phyloP scores from a whole-genome alignment of 768 basidiomycete species.

The Hydnomerulius pinastri region DNA sequence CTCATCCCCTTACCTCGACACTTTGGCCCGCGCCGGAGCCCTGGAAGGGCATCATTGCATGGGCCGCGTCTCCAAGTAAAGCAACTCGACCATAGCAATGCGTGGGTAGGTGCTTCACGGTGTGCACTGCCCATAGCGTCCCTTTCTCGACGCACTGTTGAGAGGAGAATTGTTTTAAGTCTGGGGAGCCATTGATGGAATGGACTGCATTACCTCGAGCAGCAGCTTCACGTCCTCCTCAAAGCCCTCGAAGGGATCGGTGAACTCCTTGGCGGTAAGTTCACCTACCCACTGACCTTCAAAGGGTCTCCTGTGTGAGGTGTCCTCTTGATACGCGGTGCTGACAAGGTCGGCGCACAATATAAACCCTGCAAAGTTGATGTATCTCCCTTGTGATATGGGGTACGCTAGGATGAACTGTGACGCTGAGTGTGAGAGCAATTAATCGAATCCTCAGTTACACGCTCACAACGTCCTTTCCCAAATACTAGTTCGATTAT shows the following conservation, averaged over 20 bases:
- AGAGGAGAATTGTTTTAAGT: background rate
- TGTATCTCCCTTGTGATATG: constrained; percentile 53
- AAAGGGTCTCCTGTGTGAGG: constrained; percentile 16
- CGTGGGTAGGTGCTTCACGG: constrained; percentile 49
- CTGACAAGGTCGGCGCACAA: constrained; percentile 52
- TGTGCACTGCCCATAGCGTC: constrained; percentile 66
- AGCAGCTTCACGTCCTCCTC: constrained; percentile 62
- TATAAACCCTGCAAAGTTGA: constrained; percentile 66
- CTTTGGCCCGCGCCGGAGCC: constrained; percentile 47
- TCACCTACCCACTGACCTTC: constrained; percentile 50
- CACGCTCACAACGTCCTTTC: constrained; percentile 46
- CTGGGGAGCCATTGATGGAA: background rate
- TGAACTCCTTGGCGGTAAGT: constrained; percentile 46
- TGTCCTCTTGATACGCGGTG: constrained; percentile 36
- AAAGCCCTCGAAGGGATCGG: constrained; percentile 48
- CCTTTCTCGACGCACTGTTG: constrained; percentile 53
- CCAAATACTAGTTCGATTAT: constrained; percentile 50
- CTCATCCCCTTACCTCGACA: constrained; percentile 41
- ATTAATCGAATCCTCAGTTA: background rate
- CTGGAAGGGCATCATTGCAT: constrained; percentile 44
- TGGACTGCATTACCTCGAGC: constrained; percentile 44
- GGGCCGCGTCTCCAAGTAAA: constrained; percentile 46
- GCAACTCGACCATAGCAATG: constrained; percentile 55
- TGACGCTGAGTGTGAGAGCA: background rate
- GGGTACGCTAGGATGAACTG: constrained; percentile 67